Evolutionary conservation across 805 yeast species (phyloP).

Genomic region (Maudiozyma turicensis): DNA sequence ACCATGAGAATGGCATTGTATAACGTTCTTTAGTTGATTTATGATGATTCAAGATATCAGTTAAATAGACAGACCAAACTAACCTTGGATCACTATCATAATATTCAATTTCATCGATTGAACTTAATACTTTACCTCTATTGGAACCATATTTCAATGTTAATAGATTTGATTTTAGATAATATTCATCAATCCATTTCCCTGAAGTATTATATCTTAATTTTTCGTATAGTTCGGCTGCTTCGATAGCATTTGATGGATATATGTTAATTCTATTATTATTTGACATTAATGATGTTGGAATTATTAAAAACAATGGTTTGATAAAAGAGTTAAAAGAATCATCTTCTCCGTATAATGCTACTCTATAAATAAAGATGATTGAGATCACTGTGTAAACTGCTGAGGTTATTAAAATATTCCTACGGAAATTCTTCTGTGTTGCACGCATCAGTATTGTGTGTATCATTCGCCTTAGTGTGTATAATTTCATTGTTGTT

Average conservation of each 20-base stretch:
- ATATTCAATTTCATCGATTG: slow-evolving; percentile 26
- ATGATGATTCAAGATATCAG: slow-evolving; percentile 25
- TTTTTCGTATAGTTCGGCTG: slow-evolving; percentile 11
- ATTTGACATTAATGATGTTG: not conserved
- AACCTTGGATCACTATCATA: slow-evolving; percentile 52
- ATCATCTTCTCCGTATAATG: not conserved
- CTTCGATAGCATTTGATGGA: not conserved
- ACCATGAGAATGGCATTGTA: slow-evolving; percentile 44
- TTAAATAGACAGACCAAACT: slow-evolving; percentile 40
- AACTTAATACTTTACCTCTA: slow-evolving; percentile 8
- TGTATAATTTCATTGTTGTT: not conserved
- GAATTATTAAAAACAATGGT: not conserved
- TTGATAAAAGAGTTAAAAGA: not conserved
- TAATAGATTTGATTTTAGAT: slow-evolving; percentile 14
- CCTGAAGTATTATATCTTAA: slow-evolving; percentile 13
- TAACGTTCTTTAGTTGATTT: not conserved
- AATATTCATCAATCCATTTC: slow-evolving; percentile 16
- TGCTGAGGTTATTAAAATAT: not conserved
- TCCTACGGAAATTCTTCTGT: not conserved
- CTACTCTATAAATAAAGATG: not conserved
- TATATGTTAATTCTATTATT: not conserved
- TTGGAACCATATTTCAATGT: slow-evolving; percentile 14
- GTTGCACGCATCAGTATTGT: not conserved
- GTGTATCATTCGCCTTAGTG: not conserved
- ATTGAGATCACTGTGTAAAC: not conserved